These are phyloP conservation scores for Neurospora tetrasperma DNA, from an alignment of 495 filamentous ascomycete species.

Conservation along the genomic window DNA sequence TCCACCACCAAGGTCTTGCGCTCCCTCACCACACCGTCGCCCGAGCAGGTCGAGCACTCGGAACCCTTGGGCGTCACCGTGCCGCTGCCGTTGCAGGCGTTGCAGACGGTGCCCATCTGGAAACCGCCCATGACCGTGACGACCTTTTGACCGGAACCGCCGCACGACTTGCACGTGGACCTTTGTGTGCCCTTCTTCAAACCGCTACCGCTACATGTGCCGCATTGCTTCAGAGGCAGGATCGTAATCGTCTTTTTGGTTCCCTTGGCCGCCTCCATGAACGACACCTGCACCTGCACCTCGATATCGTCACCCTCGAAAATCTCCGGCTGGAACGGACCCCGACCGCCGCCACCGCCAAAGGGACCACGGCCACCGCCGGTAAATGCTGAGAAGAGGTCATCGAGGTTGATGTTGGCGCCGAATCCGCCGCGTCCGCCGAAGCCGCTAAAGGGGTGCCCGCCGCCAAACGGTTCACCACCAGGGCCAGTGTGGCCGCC, in stretches of 20 bases:
- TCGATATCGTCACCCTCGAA: conserved; percentile 88
- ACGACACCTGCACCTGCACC: conserved; percentile 81
- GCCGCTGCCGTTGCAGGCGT: conserved; percentile 67
- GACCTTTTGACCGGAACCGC: conserved; percentile 75
- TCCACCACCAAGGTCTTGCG: conserved; percentile 72
- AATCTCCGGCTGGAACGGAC: conserved; percentile 63
- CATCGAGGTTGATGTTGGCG: conserved; percentile 84
- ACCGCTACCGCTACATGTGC: conserved; percentile 72
- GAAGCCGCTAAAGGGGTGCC: conserved; percentile 51
- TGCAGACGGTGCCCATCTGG: conserved; percentile 87
- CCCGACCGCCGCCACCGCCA: conserved; percentile 36
- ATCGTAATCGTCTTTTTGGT: conserved; percentile 67
- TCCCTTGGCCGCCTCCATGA: conserved; percentile 94
- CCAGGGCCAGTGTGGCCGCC: conserved; percentile 53
- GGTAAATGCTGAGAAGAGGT: conserved; percentile 82
- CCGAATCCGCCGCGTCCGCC: conserved; percentile 55
- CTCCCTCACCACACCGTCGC: conserved; percentile 69
- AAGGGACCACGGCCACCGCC: conserved; percentile 42
- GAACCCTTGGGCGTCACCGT: conserved; percentile 59
- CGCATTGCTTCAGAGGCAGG: conserved; percentile 65
- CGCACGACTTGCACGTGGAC: conserved; percentile 65
- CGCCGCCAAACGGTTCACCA: conserved; percentile 56
- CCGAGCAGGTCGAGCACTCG: conserved; percentile 68
- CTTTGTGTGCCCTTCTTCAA: conserved; percentile 70
- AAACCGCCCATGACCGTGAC: conserved; percentile 88